These are phyloP conservation scores for Bolboschoenoplectus hybrid DNA, from an alignment of 202 grass and related monocot genomes.

Conservation along the genomic window DNA sequence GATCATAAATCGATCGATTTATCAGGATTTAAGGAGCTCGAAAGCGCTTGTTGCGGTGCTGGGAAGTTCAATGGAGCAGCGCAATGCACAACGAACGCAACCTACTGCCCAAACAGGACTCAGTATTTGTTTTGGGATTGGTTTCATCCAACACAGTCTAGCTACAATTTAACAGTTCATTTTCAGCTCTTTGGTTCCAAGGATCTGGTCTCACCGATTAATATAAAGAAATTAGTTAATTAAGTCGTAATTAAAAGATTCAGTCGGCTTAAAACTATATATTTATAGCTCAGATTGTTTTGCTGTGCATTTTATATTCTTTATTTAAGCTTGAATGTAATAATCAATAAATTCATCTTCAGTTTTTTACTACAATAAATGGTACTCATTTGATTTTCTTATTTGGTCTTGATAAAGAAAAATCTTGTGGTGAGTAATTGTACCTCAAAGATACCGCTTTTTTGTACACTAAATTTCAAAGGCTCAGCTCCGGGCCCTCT, in stretches of 20 bases:
- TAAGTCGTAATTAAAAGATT: not conserved
- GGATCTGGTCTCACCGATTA: conserved; percentile 31
- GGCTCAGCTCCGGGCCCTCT: not conserved
- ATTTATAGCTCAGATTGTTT: not conserved
- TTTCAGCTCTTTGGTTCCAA: conserved; percentile 17
- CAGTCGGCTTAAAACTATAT: not conserved
- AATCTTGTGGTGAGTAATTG: not conserved
- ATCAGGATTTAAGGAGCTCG: conserved; percentile 42
- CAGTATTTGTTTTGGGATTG: conserved; percentile 43
- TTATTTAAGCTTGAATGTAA: not conserved
- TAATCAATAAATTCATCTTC: not conserved
- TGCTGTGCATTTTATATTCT: not conserved
- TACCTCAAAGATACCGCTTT: not conserved
- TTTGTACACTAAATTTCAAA: not conserved
- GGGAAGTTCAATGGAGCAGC: conserved; percentile 27
- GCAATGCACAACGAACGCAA: conserved; percentile 11
- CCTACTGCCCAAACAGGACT: conserved; percentile 31
- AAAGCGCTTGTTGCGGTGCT: conserved; percentile 36
- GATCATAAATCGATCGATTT: not conserved
- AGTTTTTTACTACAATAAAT: not conserved
- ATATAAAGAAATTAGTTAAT: conserved; percentile 32
- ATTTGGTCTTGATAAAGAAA: not conserved
- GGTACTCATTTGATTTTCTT: not conserved
- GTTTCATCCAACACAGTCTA: conserved; percentile 39
- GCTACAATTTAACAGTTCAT: not conserved